Percentiles rank a stretch among this genome's conserved stretches.
phyloP scores from a whole-genome alignment of 306 rosid species.

The Sophora flavescens region DNA sequence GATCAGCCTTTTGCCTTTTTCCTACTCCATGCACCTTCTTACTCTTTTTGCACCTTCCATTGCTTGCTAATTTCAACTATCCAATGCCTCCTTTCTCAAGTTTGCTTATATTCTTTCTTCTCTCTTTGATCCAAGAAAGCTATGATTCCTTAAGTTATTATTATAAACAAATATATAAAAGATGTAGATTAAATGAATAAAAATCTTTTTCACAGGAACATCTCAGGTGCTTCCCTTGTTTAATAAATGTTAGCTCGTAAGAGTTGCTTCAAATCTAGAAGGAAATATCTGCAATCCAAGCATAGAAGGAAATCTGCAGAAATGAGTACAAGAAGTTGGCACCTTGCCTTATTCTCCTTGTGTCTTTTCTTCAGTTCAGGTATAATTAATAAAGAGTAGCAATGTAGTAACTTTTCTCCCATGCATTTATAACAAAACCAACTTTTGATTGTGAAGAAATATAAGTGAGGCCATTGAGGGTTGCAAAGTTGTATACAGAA shows the following conservation, averaged over 20 bases:
- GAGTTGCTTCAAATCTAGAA: slow-evolving; percentile 53
- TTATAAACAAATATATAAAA: slow-evolving; percentile 49
- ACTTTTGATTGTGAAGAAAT: neutral
- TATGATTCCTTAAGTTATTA: slow-evolving; percentile 69
- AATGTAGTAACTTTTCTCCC: neutral
- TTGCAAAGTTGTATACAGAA: neutral
- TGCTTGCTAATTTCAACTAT: slow-evolving; percentile 86
- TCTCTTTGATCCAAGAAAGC: slow-evolving; percentile 85
- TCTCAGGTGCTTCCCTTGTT: slow-evolving; percentile 56
- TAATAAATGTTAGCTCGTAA: slow-evolving; percentile 64
- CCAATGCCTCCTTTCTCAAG: slow-evolving; percentile 92
- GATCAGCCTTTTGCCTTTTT: slow-evolving; percentile 56
- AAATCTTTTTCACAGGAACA: slow-evolving; percentile 53
- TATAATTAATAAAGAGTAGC: slow-evolving; percentile 33
- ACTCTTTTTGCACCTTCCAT: slow-evolving; percentile 64
- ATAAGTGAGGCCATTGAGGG: neutral
- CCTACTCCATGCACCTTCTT: slow-evolving; percentile 45
- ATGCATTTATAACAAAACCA: slow-evolving; percentile 20
- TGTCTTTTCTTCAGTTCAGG: slow-evolving; percentile 73
- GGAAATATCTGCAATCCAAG: slow-evolving; percentile 40
- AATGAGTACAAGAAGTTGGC: slow-evolving; percentile 61
- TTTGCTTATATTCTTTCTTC: slow-evolving; percentile 89
- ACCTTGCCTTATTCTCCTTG: slow-evolving; percentile 56
- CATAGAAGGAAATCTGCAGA: slow-evolving; percentile 46
- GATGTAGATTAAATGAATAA: slow-evolving; percentile 45